A percentile compares a stretch with the other conserved stretches of the same genome.
Evolutionary conservation across 192 early-diverging fungal genomes (phyloP).

Genomic region (Gryganskiella cystojenkinii): DNA sequence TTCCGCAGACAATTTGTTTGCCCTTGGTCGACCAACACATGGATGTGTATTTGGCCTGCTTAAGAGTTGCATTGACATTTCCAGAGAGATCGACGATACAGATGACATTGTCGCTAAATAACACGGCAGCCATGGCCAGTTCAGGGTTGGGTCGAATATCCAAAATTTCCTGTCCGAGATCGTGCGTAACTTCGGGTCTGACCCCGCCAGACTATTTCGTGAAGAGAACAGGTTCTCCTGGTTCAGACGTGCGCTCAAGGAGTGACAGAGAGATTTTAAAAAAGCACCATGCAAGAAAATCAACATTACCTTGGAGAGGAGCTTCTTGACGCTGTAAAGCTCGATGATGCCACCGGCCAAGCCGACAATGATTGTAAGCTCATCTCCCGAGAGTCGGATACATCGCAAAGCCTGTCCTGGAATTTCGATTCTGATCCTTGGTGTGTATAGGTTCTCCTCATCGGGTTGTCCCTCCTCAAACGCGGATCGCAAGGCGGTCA

Average conservation of each 20-base stretch:
- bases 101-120: slow-evolving; percentile 49
- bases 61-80: slow-evolving; percentile 42
- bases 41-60: slow-evolving; percentile 53
- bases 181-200: slow-evolving; percentile 51
- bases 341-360: slow-evolving; percentile 42
- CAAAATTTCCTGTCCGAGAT: slow-evolving; percentile 57
- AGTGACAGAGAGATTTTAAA: slow-evolving; percentile 18
- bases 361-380: slow-evolving; percentile 53
- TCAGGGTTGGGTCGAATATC: slow-evolving; percentile 75
- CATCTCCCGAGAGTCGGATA: slow-evolving; percentile 57
- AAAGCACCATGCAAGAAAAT: slow-evolving; percentile 34
- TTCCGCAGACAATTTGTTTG: slow-evolving; percentile 87
- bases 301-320: slow-evolving; percentile 53
- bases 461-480: slow-evolving; percentile 47
- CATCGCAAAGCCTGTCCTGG: slow-evolving; percentile 44
- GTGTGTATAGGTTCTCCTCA: slow-evolving; percentile 21
- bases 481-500: slow-evolving; percentile 37
- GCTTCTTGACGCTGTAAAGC: slow-evolving; percentile 52
- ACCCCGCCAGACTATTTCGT: slow-evolving; percentile 34
- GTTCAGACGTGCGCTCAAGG: not conserved
- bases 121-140: slow-evolving; percentile 61
- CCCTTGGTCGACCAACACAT: slow-evolving; percentile 92
- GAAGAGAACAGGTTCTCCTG: slow-evolving; percentile 24
- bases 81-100: slow-evolving; percentile 54
- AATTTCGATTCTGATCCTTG: slow-evolving; percentile 35